A percentile compares a stretch with the other conserved stretches of the same genome.
Conservation (phyloP, 345 rosid species). For the Erodium maritimum region DNA sequence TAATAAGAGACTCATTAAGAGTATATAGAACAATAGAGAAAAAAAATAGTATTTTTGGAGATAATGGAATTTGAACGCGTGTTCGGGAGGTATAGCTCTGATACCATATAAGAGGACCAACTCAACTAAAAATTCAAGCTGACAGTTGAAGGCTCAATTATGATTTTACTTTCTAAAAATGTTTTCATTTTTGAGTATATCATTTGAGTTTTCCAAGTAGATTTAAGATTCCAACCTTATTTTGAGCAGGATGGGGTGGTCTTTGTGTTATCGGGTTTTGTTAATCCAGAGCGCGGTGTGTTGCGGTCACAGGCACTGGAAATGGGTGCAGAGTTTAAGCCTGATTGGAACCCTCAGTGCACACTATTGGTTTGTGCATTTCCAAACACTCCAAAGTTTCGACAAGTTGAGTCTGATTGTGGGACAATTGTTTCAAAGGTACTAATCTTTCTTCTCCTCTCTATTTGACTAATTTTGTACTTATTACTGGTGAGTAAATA, state of each 20-base stretch:
- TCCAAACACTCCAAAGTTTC: constrained; percentile 80
- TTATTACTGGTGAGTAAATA: no score
- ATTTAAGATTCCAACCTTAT: constrained; percentile 11
- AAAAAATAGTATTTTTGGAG: no score
- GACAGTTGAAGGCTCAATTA: no score
- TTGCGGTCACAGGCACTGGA: constrained; percentile 71
- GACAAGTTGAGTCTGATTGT: constrained; percentile 57
- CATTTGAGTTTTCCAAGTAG: neutral
- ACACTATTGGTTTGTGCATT: constrained; percentile 81
- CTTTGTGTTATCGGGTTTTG: constrained; percentile 77
- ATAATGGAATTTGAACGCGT: no score
- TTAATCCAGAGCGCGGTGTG: constrained; percentile 70
- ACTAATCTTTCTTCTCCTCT: constrained; percentile 1
- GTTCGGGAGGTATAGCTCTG: no score
- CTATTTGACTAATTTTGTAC: neutral
- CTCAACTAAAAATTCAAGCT: no score
- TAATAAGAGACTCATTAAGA: no score
- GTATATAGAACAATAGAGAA: no score
- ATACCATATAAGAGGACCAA: no score
- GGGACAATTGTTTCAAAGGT: constrained; percentile 89
- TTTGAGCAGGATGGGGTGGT: constrained; percentile 73
- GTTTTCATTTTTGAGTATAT: neutral
- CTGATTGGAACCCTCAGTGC: constrained; percentile 72
- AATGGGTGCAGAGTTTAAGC: constrained; percentile 78
- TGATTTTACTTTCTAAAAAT: no score